phyloP scores from a whole-genome alignment of 2,329 filamentous ascomycete genomes.

The Gnomoniopsis sp. region DNA sequence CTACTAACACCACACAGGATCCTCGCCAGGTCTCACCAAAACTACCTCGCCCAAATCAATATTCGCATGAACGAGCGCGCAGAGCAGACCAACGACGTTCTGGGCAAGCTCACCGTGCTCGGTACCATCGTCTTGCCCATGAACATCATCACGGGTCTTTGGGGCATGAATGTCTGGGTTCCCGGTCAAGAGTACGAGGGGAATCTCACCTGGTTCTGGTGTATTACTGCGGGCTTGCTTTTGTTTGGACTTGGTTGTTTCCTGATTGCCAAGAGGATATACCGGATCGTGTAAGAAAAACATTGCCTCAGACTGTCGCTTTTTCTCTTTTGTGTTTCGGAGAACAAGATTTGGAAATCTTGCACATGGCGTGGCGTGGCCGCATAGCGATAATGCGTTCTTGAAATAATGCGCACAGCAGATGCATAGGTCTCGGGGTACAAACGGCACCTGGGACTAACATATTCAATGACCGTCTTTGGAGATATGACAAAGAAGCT shows the following conservation, averaged over 20 bases:
- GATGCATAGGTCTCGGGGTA: not conserved
- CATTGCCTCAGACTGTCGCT: not conserved
- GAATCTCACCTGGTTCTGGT: constrained; percentile 72
- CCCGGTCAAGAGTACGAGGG: constrained; percentile 82
- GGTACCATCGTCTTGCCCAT: constrained; percentile 97
- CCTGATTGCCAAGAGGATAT: constrained; percentile 77
- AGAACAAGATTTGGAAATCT: not conserved
- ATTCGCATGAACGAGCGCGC: constrained; percentile 98
- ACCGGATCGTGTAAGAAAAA: constrained; percentile 68
- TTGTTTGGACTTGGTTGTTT: constrained; percentile 79
- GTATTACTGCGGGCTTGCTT: constrained; percentile 70
- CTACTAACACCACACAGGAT: constrained; percentile 53
- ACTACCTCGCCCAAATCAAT: constrained; percentile 99
- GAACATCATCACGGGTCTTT: constrained; percentile 98
- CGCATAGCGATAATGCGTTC: not conserved
- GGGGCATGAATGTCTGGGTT: constrained; percentile 98
- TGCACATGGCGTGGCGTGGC: no score
- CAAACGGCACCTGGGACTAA: not conserved
- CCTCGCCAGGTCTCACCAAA: constrained; percentile 84
- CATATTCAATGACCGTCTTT: not conserved
- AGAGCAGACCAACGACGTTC: constrained; percentile 90
- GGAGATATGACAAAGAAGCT: not conserved
- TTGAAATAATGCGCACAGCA: not conserved
- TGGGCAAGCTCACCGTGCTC: constrained; percentile 91
- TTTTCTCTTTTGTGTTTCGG: not conserved